Evolutionary conservation across 495 filamentous ascomycete species (phyloP), one percentile per base, ranked within the genome.

Genomic region (Clavariopsis aquatica): DNA sequence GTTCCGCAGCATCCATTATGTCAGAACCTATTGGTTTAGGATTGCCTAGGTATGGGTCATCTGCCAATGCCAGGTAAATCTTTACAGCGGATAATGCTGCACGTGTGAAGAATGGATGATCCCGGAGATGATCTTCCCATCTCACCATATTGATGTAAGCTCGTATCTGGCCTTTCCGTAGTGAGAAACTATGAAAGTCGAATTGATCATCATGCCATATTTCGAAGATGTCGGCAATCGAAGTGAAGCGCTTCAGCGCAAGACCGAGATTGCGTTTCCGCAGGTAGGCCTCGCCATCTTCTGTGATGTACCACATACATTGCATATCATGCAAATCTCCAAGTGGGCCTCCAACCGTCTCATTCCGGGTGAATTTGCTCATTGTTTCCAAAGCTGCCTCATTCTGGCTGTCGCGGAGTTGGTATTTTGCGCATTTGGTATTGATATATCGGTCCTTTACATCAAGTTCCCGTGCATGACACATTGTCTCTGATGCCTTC

Each of bases 191-290:
- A 78, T 99, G 94, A 81, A 99, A 99, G 73, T 99, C 94, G 70
- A 96, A 97, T 70, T 99, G 94, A 69, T 99, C 94, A 68, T 99
- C 94, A 67, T 95, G 87, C 94, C 94, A 99, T 43, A 89, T 85
- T 28, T 97, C 93, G 69, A 99, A 98, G 60, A 98, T 92, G 77
- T 93, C 91, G 74, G 86, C 88, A 56, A 96, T 84, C 1, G 88
- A 82, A 61, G 89, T 87, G 72, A 94, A 93, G 34, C 94, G 86
- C 79, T 99, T 99, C 45, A 99, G 80, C 1, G 95, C 93, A 63
- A 96, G 83, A 1, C 87, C 90, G 47, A 91, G 77, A 69, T 92
- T 91, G 66, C 85, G 85, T 74, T 93, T 90, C 24, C 94, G 89
- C 56, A 89, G 76, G 74, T 93, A 94, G 0, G 93, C 84, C 77